phyloP scores from a whole-genome alignment of 768 basidiomycete species.

The Tephrocybe sp. region DNA sequence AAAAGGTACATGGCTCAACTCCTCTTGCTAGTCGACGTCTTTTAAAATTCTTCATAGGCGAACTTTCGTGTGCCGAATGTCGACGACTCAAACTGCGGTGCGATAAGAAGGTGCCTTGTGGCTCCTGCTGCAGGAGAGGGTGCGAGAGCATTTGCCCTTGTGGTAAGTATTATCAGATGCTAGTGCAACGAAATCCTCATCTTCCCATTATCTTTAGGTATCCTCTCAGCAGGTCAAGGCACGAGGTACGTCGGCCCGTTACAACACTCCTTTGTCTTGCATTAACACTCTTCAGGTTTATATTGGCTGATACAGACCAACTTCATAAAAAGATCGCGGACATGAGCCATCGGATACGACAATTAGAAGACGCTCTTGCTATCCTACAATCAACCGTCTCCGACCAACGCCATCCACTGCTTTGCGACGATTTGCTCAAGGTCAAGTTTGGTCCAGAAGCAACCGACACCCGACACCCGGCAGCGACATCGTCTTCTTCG shows the following conservation, averaged over 20 bases:
- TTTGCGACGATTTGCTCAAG: slow-evolving; percentile 51
- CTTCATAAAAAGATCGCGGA: slow-evolving; percentile 65
- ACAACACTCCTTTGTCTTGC: not conserved
- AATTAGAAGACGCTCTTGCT: slow-evolving; percentile 67
- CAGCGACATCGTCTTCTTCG: slow-evolving; percentile 8
- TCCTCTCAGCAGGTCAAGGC: slow-evolving; percentile 51
- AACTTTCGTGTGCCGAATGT: slow-evolving; percentile 57
- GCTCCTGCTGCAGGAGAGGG: slow-evolving; percentile 53
- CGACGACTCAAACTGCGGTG: slow-evolving; percentile 50
- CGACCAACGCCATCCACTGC: slow-evolving; percentile 57
- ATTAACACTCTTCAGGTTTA: slow-evolving; percentile 42
- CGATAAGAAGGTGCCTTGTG: slow-evolving; percentile 52
- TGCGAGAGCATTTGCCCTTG: slow-evolving; percentile 68
- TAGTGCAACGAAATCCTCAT: not conserved
- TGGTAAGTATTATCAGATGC: slow-evolving; percentile 30
- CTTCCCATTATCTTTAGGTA: slow-evolving; percentile 29
- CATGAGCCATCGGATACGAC: slow-evolving; percentile 68
- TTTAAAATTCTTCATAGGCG: slow-evolving; percentile 31
- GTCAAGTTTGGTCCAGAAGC: slow-evolving; percentile 61
- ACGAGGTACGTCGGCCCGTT: slow-evolving; percentile 34
- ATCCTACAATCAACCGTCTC: slow-evolving; percentile 60
- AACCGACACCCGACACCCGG: slow-evolving; percentile 25
- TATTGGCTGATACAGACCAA: slow-evolving; percentile 65
- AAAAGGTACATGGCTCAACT: slow-evolving; percentile 33
- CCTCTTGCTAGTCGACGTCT: slow-evolving; percentile 2